phyloP scores from a whole-genome alignment of 768 basidiomycete species.

The Solioccasus polychromus region DNA sequence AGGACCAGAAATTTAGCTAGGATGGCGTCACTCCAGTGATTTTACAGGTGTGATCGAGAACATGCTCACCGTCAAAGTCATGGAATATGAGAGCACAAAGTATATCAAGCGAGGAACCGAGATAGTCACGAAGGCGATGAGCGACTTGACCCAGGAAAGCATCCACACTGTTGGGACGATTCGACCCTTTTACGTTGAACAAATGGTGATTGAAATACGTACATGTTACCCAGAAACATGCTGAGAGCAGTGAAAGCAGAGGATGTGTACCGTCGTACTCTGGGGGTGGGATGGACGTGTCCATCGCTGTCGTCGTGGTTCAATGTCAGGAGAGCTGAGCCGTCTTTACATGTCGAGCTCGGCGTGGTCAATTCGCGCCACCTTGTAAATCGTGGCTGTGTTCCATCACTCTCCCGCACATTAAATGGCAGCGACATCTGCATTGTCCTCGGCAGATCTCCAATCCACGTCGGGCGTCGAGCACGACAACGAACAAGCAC shows the following conservation, averaged over 20 bases:
- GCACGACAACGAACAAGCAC: conserved; percentile 35
- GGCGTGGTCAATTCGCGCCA: background rate
- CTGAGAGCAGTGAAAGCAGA: conserved; percentile 70
- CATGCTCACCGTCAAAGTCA: conserved; percentile 75
- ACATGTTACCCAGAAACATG: conserved; percentile 84
- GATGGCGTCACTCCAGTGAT: conserved; percentile 9
- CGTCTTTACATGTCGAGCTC: conserved; percentile 8
- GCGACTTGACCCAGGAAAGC: conserved; percentile 69
- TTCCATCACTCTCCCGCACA: conserved; percentile 4
- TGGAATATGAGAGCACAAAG: conserved; percentile 76
- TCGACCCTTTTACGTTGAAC: conserved; percentile 1
- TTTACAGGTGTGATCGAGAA: background rate
- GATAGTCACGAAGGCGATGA: conserved; percentile 80
- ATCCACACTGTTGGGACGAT: conserved; percentile 61
- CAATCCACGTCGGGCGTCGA: conserved; percentile 32
- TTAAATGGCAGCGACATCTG: conserved; percentile 30
- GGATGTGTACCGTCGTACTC: conserved; percentile 55
- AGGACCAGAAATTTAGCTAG: conserved; percentile 89
- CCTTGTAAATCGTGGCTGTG: conserved; percentile 32
- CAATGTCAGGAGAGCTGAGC: background rate
- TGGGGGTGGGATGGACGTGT: conserved; percentile 13
- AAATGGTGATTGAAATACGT: conserved; percentile 33
- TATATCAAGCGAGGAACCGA: conserved; percentile 79
- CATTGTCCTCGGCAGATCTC: conserved; percentile 34
- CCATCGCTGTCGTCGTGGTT: conserved; percentile 27